phyloP scores from a whole-genome alignment of 1,284 basidiomycete species.

The Leccinum angustisporum region DNA sequence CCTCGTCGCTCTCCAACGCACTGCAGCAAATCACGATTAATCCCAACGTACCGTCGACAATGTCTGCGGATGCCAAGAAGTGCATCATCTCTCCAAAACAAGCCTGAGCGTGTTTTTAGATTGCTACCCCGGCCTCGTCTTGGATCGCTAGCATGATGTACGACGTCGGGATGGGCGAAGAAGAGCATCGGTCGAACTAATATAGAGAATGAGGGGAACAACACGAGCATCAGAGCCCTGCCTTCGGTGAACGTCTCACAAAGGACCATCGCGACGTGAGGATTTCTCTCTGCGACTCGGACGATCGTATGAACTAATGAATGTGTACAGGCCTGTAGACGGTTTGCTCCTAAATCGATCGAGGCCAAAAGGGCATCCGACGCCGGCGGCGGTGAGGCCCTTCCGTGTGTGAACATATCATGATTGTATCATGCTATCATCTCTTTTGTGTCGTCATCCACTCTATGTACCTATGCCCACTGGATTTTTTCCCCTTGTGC shows the following conservation, averaged over 20 bases:
- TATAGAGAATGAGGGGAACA: constrained; percentile 56
- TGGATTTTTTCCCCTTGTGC: background rate
- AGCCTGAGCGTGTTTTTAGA: constrained; percentile 40
- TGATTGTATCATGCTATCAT: background rate
- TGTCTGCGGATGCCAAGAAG: constrained; percentile 8
- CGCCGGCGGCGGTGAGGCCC: constrained; percentile 8
- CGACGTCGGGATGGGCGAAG: constrained; percentile 62
- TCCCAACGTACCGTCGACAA: constrained; percentile 20
- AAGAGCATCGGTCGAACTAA: constrained; percentile 47
- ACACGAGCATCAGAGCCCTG: constrained; percentile 5
- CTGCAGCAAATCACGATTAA: constrained; percentile 27
- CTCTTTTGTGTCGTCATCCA: constrained; percentile 1
- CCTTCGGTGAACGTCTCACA: constrained; percentile 31
- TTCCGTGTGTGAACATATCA: constrained; percentile 22
- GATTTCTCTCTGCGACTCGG: constrained; percentile 13
- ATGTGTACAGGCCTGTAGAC: constrained; percentile 51
- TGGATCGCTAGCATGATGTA: constrained; percentile 53
- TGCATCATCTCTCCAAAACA: constrained; percentile 14
- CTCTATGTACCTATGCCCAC: constrained; percentile 27
- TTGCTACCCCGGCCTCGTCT: constrained; percentile 51
- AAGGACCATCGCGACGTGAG: constrained; percentile 55
- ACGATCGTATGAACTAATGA: background rate
- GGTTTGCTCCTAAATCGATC: constrained; percentile 66
- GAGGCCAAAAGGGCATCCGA: constrained; percentile 34
- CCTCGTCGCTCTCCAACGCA: constrained; percentile 12